Base-by-base conservation (phyloP, 202 grass and related monocot species). In the Saccharum hybrid region DNA sequence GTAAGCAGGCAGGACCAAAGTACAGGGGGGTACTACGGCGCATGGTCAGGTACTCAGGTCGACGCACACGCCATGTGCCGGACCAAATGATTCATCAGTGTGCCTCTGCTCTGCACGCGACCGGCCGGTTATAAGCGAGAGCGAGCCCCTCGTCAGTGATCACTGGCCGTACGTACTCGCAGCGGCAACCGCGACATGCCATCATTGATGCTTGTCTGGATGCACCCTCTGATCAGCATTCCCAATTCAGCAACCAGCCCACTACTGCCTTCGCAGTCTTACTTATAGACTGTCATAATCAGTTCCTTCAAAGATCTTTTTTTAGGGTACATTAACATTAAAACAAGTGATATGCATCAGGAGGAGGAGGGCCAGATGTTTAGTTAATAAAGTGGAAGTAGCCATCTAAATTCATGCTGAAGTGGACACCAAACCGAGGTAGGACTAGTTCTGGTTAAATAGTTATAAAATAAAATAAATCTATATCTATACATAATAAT, bases 181-280 rank as follows among this genome's bases (percentile, higher is more conserved):
- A 68, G 28, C 49, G 16, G 16, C 46, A 52, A 81, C 56, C 16
- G 72, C 59, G 73, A 78, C 69, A 88, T 67, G 46, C 16, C 74
- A 89, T 89, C 83, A 82, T 86, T 42, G n/a, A 57, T 86, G 78
- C 73, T 60, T 48, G 38, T 21, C 64, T 52, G 15, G 49, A 30
- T 12, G 69, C 49, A 26, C 28, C 61, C 66, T 69, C 66, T 1
- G 61, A 78, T 16, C 46, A 49, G 46, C 46, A 49, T 71, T 86
- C 57, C 78, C 87, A 61, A 82, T 78, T 85, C 78, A 85, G 78
- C 52, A 54, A 30, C 59, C 59, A 16, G 33, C 36, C 41, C 14
- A 5, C 37, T 19, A 3, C 38, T 21, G 31, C 42, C 33, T 67
- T 62, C 41, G 49, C 22, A 59, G 3, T 39, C 42, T 48, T 48